A percentile compares a stretch with the other conserved stretches of the same genome.
phyloP scores from a whole-genome alignment of 805 yeast species.

The Metschnikowia kunwiensis region DNA sequence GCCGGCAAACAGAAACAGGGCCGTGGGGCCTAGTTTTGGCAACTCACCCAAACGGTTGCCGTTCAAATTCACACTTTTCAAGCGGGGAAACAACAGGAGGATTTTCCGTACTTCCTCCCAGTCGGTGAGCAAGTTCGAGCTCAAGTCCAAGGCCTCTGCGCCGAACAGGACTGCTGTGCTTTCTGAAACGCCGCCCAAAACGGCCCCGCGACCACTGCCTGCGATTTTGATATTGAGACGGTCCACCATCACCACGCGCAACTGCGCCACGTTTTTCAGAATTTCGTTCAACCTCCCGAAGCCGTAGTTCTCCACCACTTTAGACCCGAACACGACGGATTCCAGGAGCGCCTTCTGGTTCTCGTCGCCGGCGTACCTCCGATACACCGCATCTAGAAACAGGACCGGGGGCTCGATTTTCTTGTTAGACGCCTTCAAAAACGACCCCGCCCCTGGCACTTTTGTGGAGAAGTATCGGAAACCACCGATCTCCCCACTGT shows the following conservation, averaged over 20 bases:
- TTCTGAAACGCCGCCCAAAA: neutral
- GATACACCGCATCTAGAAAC: slow-evolving; percentile 49
- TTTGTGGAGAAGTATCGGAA: slow-evolving; percentile 48
- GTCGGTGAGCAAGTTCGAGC: slow-evolving; percentile 14
- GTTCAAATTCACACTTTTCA: slow-evolving; percentile 48
- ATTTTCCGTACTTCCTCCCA: slow-evolving; percentile 35
- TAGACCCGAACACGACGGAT: slow-evolving; percentile 50
- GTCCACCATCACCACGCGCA: slow-evolving; percentile 52
- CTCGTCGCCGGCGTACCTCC: slow-evolving; percentile 39
- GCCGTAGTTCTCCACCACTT: slow-evolving; percentile 61
- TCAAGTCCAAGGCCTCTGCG: slow-evolving; percentile 14
- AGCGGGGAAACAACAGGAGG: slow-evolving; percentile 29
- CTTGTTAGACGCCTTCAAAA: slow-evolving; percentile 47
- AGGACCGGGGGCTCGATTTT: slow-evolving; percentile 27
- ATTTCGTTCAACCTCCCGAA: slow-evolving; percentile 52
- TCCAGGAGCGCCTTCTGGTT: slow-evolving; percentile 20
- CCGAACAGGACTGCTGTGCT: neutral
- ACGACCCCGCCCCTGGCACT: slow-evolving; percentile 56
- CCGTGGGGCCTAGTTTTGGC: neutral
- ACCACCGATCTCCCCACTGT: slow-evolving; percentile 60
- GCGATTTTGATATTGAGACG: slow-evolving; percentile 31
- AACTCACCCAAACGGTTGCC: slow-evolving; percentile 45
- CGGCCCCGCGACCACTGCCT: neutral
- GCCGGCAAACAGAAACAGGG: neutral
- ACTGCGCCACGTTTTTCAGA: slow-evolving; percentile 44